phyloP scores from a whole-genome alignment of 345 rosid species.

The Noccaea bulbosa region DNA sequence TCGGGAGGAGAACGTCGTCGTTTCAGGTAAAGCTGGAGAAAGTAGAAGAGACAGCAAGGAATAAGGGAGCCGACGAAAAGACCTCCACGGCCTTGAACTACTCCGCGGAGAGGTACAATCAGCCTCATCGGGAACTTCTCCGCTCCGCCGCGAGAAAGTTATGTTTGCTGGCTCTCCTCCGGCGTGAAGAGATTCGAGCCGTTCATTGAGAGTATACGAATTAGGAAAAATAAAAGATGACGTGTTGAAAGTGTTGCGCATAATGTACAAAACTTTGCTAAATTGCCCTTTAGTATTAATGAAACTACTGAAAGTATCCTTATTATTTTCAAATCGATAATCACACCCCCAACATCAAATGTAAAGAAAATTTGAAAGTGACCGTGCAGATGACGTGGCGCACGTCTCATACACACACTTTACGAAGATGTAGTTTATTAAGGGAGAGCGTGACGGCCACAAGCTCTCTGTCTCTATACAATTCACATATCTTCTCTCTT shows the following conservation, averaged over 20 bases:
- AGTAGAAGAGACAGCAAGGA: slow-evolving; percentile 88
- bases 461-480: slow-evolving; percentile 37
- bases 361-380: too few species aligned
- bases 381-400: slow-evolving; percentile 27
- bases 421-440: not conserved
- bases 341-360: too few species aligned
- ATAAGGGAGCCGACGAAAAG: slow-evolving; percentile 76
- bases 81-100: slow-evolving; percentile 85
- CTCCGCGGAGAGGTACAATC: slow-evolving; percentile 80
- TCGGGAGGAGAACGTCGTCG: slow-evolving; percentile 68
- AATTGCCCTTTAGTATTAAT: not conserved
- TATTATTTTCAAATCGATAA: not conserved
- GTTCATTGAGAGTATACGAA: slow-evolving; percentile 29
- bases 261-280: not conserved
- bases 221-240: not conserved
- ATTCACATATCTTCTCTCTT: slow-evolving; percentile 26
- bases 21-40: slow-evolving; percentile 69
- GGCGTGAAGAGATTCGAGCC: slow-evolving; percentile 33
- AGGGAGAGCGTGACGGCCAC: slow-evolving; percentile 61
- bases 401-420: slow-evolving; percentile 9
- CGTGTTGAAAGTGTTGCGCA: slow-evolving; percentile 17
- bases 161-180: slow-evolving; percentile 7
- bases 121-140: slow-evolving; percentile 61
- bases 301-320: not conserved
- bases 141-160: slow-evolving; percentile 11